Base-by-base conservation (phyloP, 306 rosid genomes). In the Fragaria vesca region DNA sequence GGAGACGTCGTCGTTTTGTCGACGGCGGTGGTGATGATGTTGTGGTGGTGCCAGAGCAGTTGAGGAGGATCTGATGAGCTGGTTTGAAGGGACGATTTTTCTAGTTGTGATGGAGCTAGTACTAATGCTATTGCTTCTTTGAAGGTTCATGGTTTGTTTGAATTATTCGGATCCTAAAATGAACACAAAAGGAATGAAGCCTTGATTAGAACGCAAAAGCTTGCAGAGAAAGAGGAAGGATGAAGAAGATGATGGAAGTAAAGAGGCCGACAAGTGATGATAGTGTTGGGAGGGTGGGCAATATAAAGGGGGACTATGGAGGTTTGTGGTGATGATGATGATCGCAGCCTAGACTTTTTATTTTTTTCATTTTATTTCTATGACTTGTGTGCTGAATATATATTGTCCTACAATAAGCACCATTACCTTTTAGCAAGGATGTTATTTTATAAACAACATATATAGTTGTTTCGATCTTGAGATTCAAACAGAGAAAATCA, bases 221-320 rank as follows among this genome's bases (percentile, higher is more conserved):
- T 71, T 65, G 45, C 47, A 38, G 78, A 48, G 43, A 40, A 40
- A 38, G 76, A 47, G 79, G 28, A 18, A 74, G n/a, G 66, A 16
- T 21, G 38, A 24, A 13, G 65, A 21, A 46, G 69, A 62, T 21
- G 47, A 73, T 47, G 73, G 54, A 66, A 18, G 26, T 12, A 83
- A 79, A 81, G 85, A 71, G 81, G 82, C 85, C 88, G 95, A 91
- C 98, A 91, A 76, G 83, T 88, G 93, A 94, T 91, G 74, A 90
- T 90, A 55, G 85, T 89, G 96, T 88, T 85, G 77, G 90, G 89
- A 78, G 72, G 82, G 63, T 67, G 81, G 83, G 54, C 81, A 83
- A 87, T 88, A 87, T 90, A 93, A 90, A 93, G 97, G 87, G 83
- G 12, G 84, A 48, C 74, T 52, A 81, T 87, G 97, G 88, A 89